Percentiles rank a stretch among this genome's conserved stretches.
Evolutionary conservation across 208 protist species (phyloP).

Genomic region (Entamoeba histolytica): DNA sequence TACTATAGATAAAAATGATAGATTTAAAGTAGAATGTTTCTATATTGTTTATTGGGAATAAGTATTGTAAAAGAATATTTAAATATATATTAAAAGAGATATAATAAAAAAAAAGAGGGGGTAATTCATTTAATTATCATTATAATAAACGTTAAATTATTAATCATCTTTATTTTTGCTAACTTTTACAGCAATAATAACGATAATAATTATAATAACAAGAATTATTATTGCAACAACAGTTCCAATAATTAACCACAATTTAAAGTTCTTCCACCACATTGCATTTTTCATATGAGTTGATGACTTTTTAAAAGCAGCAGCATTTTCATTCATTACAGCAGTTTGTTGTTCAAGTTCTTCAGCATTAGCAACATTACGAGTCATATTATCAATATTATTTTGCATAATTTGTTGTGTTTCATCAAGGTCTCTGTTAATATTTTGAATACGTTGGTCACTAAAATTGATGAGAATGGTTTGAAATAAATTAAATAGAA

Average conservation of each 20-base stretch:
- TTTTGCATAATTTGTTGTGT: not conserved
- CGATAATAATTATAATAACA: not conserved
- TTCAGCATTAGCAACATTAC: not conserved
- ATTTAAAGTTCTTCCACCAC: not conserved
- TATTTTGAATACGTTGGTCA: not conserved
- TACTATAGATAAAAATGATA: no score
- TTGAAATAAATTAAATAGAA: not conserved
- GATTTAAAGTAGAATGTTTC: no score
- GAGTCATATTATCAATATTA: not conserved
- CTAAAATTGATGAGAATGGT: not conserved
- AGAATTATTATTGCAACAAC: not conserved
- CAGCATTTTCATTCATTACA: not conserved
- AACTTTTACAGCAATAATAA: not conserved
- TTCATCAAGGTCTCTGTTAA: not conserved
- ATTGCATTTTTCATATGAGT: not conserved
- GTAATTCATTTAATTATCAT: no score
- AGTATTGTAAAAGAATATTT: no score
- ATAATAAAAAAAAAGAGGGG: no score
- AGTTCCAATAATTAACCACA: not conserved
- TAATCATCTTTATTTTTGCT: no score
- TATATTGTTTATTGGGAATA: no score
- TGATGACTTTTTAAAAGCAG: not conserved
- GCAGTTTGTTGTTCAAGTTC: not conserved
- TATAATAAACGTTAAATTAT: no score
- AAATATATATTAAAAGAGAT: no score